Percentiles rank a stretch among this genome's conserved stretches.
phyloP scores from a whole-genome alignment of 768 basidiomycete species.

The Sarcodon aspratus region DNA sequence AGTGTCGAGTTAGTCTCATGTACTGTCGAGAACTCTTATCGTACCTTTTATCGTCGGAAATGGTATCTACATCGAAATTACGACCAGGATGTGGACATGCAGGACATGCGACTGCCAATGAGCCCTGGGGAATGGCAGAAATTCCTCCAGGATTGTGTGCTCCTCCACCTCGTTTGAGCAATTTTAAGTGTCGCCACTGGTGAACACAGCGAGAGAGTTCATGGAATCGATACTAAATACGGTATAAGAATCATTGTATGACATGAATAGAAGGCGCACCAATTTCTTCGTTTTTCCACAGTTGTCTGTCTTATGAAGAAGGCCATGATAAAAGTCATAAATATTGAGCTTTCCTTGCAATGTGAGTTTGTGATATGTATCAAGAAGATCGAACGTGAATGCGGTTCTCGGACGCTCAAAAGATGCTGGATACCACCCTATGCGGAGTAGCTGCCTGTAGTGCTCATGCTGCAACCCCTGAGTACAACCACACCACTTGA shows the following conservation, averaged over 20 bases:
- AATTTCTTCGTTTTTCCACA: constrained; percentile 7
- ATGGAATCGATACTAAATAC: constrained; percentile 8
- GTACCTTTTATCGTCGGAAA: constrained; percentile 6
- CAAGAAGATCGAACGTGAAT: no score
- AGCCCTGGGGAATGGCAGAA: constrained; percentile 3
- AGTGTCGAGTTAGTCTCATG: background rate
- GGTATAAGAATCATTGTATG: background rate
- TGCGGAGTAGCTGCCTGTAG: constrained; percentile 18
- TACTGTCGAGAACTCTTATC: background rate
- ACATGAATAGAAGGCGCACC: constrained; percentile 3
- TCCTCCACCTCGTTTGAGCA: constrained; percentile 10
- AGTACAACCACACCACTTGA: constrained; percentile 15
- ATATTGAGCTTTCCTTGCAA: constrained; percentile 11
- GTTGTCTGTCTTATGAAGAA: constrained; percentile 19
- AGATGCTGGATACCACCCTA: constrained; percentile 20
- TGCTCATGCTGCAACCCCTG: background rate
- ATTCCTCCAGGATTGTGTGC: constrained; percentile 11
- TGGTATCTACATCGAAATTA: constrained; percentile 12
- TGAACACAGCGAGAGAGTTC: constrained; percentile 8
- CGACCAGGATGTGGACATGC: constrained; percentile 13
- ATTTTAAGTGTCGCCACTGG: constrained; percentile 10
- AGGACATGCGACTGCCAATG: constrained; percentile 10
- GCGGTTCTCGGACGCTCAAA: constrained; percentile 15
- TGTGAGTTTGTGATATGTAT: constrained; percentile 14
- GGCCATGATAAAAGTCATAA: constrained; percentile 19